These are phyloP conservation scores for Citrullus amarus DNA, from an alignment of 306 rosid species.

Conservation along the genomic window DNA sequence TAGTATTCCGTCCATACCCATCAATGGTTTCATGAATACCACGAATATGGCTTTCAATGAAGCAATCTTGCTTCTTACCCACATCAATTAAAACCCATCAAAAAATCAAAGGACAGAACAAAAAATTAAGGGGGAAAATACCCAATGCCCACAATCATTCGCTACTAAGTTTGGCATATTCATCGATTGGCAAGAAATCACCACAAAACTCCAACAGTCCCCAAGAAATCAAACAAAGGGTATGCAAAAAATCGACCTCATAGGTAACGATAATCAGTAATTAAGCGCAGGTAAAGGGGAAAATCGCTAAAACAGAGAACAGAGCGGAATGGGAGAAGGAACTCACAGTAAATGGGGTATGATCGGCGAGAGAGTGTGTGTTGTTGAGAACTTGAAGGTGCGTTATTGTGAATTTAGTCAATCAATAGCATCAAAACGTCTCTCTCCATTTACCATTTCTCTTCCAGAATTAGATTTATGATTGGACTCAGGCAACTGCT, in stretches of 20 bases:
- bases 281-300: neutral
- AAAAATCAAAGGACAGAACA: neutral
- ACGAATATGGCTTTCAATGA: neutral
- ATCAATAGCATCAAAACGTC: neutral
- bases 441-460: neutral
- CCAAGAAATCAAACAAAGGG: neutral
- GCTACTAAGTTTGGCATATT: neutral
- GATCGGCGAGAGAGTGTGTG: constrained; percentile 1
- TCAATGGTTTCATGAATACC: neutral
- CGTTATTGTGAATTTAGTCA: neutral
- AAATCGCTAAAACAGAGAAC: neutral
- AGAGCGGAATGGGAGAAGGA: neutral
- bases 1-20: neutral
- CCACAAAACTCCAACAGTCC: neutral
- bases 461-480: neutral
- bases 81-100: neutral
- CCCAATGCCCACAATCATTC: neutral
- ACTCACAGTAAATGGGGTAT: neutral
- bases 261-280: neutral
- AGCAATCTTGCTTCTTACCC: neutral
- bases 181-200: neutral
- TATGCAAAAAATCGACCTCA: neutral
- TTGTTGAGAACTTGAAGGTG: neutral
- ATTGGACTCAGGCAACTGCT: neutral
- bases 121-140: neutral